Base-by-base conservation (phyloP, 2,329 filamentous ascomycete species). In the Aspergillus pseudoglaucus region DNA sequence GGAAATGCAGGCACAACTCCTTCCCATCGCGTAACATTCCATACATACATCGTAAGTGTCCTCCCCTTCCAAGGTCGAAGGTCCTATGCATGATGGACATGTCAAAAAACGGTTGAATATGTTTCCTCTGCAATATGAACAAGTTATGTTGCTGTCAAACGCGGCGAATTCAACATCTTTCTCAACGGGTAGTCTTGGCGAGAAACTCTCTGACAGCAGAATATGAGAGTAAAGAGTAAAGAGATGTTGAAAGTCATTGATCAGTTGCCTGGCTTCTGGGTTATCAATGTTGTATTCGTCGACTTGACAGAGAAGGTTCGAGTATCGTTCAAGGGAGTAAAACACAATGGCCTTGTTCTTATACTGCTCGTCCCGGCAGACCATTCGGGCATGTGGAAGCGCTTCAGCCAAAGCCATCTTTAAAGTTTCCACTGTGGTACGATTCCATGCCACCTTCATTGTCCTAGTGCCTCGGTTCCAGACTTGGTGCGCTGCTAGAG, bases 381-480 rank as follows among this genome's bases (percentile, higher is more conserved):
- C 91, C 57, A 96, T 81, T 10, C 90, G 82, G 8, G 90, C 88
- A 58, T 90, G 89, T 0, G 90, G 90, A 2, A 98, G 76, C 0
- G 91, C 90, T 71, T 97, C 93, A 50, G 83, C 79, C 17, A 97
- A 68, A 0, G 91, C 93, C 65, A 94, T 75, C 54, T 91, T 86
- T 3, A 98, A 77, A 0, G 93, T 97, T 61, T 97, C 90, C 2
- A 87, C 86, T 0, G 90, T 96, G 0, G 89, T 96, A 22, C 93
- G 81, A 65, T 98, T 98, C 93, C 93, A 98, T 0, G 93, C 93
- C 6, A 95, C 90, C 65, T 98, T 98, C 80, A 97, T 89, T 0
- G 93, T 98, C 40, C 90, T 79, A 2, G 91, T 96, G 17, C 93
- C 93, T 43, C 91, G 82, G 63, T 98, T 98, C 93, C 93, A 98